These are phyloP conservation scores for Pseudogymnoascus verrucosus DNA, from an alignment of 2,329 filamentous ascomycete species.

Conservation along the genomic window DNA sequence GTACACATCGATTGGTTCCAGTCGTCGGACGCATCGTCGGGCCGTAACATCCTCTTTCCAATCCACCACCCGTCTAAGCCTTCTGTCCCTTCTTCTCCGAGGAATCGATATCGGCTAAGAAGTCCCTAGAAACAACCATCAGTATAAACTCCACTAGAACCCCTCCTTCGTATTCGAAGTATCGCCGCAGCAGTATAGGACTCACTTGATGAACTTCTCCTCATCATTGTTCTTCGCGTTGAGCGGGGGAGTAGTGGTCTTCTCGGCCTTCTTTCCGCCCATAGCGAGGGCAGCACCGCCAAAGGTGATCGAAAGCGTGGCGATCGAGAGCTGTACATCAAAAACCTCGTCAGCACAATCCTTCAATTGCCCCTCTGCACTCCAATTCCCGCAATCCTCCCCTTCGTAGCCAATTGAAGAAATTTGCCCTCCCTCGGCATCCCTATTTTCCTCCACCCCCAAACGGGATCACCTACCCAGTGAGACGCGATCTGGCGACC, in stretches of 20 bases:
- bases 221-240: constrained; percentile 10
- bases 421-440: neutral
- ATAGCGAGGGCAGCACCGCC: constrained; percentile 9
- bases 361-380: neutral
- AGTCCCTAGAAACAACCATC: constrained; percentile 8
- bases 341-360: neutral
- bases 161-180: too few species aligned
- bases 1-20: constrained; percentile 8
- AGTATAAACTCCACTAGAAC: too few species aligned
- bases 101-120: constrained; percentile 6
- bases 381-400: neutral
- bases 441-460: neutral
- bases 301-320: constrained; percentile 6
- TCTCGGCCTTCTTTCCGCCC: constrained; percentile 4
- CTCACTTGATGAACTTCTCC: constrained; percentile 12
- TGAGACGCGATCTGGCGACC: constrained; percentile 11
- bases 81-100: constrained; percentile 10
- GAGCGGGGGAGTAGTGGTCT: neutral
- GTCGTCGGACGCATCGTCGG: constrained; percentile 4
- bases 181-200: neutral
- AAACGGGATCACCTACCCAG: constrained; percentile 6
- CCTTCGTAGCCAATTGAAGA: neutral
- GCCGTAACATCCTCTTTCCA: constrained; percentile 1
- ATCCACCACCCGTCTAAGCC: neutral
- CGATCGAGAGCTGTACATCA: constrained; percentile 9